Evolutionary conservation across 2,329 filamentous ascomycete genomes (phyloP), one percentile per base, ranked within the genome.

Genomic region (Lasiodiplodia sp.): DNA sequence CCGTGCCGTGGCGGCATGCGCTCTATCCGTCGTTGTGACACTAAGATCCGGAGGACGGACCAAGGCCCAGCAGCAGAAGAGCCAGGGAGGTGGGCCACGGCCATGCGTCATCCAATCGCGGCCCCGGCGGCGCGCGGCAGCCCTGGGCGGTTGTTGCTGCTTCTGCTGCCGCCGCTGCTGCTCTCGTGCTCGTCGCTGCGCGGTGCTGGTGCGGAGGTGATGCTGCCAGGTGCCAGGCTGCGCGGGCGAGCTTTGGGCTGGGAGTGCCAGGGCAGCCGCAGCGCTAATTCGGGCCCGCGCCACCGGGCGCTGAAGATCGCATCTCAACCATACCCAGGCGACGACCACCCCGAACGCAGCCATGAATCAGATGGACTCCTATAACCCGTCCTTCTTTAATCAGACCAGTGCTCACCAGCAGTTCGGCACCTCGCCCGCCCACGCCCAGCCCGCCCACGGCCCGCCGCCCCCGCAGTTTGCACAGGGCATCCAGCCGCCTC

Each of bases 401-500:
- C 62, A 66, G 67, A 37, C 60, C 60, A 52, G 38, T 34, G 57
- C 57, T 67, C 65, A 55, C 37, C 57, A 53, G 56, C 51, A 66
- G 14, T 66, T 65, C 51, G 63, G 37, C 67, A 49, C 21, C 52
- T 58, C 58, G 40, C 60, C 67, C 60, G 52, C 53, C 16, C 67
- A 66, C 25, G 67, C 67, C 58, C 58, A 66, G 58, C 37, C 67
- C 67, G 21, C 51, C 44, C 67, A 68, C 51, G 40, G 31, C 62
- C 67, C 60, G 58, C 67, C 58, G 52, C 67, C 58, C 58, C 67
- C 67, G 67, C 67, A 65, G 51, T 69, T 65, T 57, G 52, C 49
- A 31, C 67, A 72, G 72, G 76, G 71, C 73, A 73, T 71, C 70
- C 75, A 63, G 72, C 75, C 65, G 64, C 67, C 75, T 75, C 70